Conservation (phyloP, 176 grass and related monocot genomes). For the Miscanthus lutarioriparius region DNA sequence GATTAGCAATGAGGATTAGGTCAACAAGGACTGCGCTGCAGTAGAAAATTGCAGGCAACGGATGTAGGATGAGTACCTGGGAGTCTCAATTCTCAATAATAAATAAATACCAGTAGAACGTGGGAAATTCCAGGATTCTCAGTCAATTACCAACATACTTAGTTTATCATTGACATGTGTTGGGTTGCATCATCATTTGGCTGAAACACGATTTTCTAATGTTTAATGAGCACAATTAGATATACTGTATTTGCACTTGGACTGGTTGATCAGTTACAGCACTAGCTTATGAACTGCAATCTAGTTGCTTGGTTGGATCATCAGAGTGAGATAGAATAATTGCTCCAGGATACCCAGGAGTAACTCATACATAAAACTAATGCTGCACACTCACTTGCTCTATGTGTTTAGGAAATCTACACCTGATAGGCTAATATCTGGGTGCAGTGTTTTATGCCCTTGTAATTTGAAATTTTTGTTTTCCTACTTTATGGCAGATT, state of each 20-base stretch:
- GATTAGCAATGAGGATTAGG: background rate
- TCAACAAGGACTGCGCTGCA: background rate
- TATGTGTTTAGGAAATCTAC: background rate
- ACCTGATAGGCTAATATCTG: background rate
- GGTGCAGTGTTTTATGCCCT: background rate
- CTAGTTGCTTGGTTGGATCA: background rate
- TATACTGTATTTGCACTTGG: conserved; percentile 9
- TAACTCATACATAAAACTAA: background rate
- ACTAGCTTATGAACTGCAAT: background rate
- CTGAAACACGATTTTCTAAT: background rate
- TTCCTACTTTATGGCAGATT: conserved; percentile 59
- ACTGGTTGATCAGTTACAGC: background rate
- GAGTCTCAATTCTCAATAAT: background rate
- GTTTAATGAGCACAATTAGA: background rate
- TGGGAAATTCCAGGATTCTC: background rate
- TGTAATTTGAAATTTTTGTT: background rate
- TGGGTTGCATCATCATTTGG: background rate
- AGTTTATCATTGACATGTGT: background rate
- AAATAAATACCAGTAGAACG: background rate
- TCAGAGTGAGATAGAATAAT: background rate
- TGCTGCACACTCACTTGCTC: background rate
- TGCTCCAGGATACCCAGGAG: background rate
- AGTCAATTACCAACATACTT: background rate
- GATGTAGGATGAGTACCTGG: background rate
- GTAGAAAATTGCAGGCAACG: conserved; percentile 15